Evolutionary conservation across 2,329 filamentous ascomycete genomes (phyloP).

Genomic region (Monosporascus sp.): DNA sequence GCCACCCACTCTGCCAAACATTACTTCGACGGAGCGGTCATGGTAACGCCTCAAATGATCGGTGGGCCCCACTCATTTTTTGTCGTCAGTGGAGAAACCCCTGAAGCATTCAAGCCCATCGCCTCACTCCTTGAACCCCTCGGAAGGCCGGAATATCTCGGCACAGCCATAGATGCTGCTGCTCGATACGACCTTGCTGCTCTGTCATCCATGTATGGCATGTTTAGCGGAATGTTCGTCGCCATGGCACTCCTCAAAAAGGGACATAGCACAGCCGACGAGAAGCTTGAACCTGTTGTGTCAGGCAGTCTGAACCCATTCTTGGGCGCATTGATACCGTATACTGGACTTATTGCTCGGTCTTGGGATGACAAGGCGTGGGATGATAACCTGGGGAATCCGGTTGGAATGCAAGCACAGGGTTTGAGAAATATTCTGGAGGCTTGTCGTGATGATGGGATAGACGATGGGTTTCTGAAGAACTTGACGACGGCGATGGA

Average conservation of each 20-base stretch:
- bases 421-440: background rate
- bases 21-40: slow-evolving; percentile 26
- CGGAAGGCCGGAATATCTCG: slow-evolving; percentile 14
- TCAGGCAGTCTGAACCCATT: slow-evolving; percentile 11
- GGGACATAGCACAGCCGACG: slow-evolving; percentile 2
- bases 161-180: slow-evolving; percentile 14
- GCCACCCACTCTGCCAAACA: slow-evolving; percentile 5
- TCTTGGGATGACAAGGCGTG: slow-evolving; percentile 17
- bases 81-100: slow-evolving; percentile 16
- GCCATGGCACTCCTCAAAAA: slow-evolving; percentile 19
- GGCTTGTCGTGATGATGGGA: background rate
- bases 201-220: slow-evolving; percentile 23
- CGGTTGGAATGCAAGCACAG: slow-evolving; percentile 19
- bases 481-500: background rate
- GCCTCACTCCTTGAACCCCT: slow-evolving; percentile 11
- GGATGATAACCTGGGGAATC: slow-evolving; percentile 20
- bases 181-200: slow-evolving; percentile 20
- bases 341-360: slow-evolving; percentile 15
- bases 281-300: slow-evolving; percentile 10
- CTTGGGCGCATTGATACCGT: slow-evolving; percentile 20
- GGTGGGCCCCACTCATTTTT: slow-evolving; percentile 17
- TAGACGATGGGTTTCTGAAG: background rate
- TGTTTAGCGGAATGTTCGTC: slow-evolving; percentile 20
- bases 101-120: slow-evolving; percentile 5
- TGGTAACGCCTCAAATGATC: slow-evolving; percentile 24